Evolutionary conservation across 768 basidiomycete species (phyloP).

Genomic region (Russula ochroleuca): DNA sequence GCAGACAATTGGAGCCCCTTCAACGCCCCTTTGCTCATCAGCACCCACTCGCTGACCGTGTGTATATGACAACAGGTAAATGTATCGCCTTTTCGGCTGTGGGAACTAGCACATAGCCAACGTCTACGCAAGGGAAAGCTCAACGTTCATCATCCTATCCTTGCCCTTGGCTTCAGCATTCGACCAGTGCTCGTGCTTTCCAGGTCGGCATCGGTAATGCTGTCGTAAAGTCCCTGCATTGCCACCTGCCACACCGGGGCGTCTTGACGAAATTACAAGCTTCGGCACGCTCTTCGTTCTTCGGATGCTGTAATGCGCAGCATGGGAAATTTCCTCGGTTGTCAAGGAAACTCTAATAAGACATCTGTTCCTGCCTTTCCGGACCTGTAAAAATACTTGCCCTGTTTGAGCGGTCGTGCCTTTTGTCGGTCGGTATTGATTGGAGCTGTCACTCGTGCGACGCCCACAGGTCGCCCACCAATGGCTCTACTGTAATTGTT

Average conservation of each 20-base stretch:
- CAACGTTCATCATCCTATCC: neutral
- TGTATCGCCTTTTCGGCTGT: constrained; percentile 42
- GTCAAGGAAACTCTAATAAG: constrained; percentile 11
- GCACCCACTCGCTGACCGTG: constrained; percentile 42
- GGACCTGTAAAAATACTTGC: no score
- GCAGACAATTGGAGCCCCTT: neutral
- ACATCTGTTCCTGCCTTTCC: neutral
- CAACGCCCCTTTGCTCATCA: constrained; percentile 41
- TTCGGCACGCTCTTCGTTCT: constrained; percentile 1
- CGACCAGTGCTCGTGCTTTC: neutral
- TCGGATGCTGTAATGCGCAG: neutral
- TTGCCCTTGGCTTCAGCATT: no score
- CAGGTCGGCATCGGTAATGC: constrained; percentile 37
- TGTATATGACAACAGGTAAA: constrained; percentile 55
- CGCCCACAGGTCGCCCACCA: neutral
- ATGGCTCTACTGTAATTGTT: neutral
- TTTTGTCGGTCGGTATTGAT: neutral
- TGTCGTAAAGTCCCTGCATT: constrained; percentile 55
- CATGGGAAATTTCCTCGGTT: neutral
- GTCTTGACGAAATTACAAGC: neutral
- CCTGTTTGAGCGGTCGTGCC: constrained; percentile 2
- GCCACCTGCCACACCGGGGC: constrained; percentile 58
- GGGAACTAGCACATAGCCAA: neutral
- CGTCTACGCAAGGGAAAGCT: neutral
- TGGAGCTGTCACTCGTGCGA: neutral